These are phyloP conservation scores for Entomortierella parvispora DNA, from an alignment of 192 early-diverging fungal genomes.

Conservation along the genomic window DNA sequence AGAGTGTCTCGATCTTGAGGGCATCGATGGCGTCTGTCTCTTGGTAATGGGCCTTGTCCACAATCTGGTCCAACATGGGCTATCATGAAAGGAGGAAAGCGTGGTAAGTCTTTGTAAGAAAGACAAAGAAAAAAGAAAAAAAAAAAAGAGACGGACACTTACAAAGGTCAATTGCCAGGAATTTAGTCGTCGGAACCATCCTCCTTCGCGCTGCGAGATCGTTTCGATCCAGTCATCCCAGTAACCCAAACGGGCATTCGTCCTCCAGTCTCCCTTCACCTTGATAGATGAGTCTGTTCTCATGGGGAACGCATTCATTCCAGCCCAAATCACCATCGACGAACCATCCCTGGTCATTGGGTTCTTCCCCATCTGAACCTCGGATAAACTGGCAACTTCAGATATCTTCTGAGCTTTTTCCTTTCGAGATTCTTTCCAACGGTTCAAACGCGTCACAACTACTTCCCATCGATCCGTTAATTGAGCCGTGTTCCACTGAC, in stretches of 20 bases:
- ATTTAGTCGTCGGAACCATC: conserved; percentile 39
- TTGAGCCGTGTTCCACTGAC: conserved; percentile 31
- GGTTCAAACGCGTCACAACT: conserved; percentile 14
- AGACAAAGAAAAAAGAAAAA: neutral
- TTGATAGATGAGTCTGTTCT: conserved; percentile 16
- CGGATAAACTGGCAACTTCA: neutral
- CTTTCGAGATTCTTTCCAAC: conserved; percentile 20
- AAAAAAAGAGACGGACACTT: conserved; percentile 10
- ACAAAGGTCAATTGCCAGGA: conserved; percentile 48
- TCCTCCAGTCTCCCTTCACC: conserved; percentile 39
- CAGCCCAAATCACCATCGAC: conserved; percentile 36
- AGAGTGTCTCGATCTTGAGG: conserved; percentile 30
- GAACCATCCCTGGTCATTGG: neutral
- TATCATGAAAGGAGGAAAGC: neutral
- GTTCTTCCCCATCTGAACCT: neutral
- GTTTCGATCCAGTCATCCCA: conserved; percentile 43
- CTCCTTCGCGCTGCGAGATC: conserved; percentile 20
- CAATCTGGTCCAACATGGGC: conserved; percentile 36
- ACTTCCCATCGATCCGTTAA: conserved; percentile 30
- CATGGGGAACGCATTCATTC: conserved; percentile 44
- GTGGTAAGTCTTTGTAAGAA: neutral
- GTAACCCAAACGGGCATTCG: conserved; percentile 32
- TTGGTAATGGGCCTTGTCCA: conserved; percentile 33
- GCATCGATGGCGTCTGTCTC: conserved; percentile 40
- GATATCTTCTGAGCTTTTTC: neutral